phyloP scores from a whole-genome alignment of 768 basidiomycete species.

The Pleurotus tuoliensis region DNA sequence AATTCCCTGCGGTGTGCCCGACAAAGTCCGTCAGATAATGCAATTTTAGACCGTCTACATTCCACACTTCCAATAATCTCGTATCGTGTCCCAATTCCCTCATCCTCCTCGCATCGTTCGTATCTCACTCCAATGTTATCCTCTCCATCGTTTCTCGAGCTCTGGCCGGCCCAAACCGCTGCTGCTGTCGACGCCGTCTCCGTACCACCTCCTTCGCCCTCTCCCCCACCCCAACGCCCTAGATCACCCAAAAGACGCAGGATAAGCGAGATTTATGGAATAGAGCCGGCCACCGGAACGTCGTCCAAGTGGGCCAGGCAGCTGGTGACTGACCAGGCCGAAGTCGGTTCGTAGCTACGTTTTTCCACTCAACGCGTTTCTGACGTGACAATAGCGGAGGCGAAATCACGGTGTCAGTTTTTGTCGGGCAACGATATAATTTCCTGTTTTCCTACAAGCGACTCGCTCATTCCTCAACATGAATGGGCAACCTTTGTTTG shows the following conservation, averaged over 20 bases:
- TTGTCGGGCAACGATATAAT: conserved; percentile 65
- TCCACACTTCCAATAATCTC: conserved; percentile 13
- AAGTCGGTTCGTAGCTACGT: conserved; percentile 26
- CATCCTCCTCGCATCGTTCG: conserved; percentile 17
- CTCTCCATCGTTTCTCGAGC: conserved; percentile 26
- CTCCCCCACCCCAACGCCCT: conserved; percentile 12
- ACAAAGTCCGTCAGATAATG: conserved; percentile 23
- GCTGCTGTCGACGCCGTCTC: conserved; percentile 12
- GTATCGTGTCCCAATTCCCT: conserved; percentile 18
- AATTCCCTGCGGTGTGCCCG: conserved; percentile 11
- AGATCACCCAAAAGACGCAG: conserved; percentile 29
- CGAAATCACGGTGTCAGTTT: conserved; percentile 46
- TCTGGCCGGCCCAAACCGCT: conserved; percentile 44
- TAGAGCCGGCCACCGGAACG: conserved; percentile 13
- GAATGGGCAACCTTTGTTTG: conserved; percentile 78
- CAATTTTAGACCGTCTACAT: conserved; percentile 23
- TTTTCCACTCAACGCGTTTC: conserved; percentile 6
- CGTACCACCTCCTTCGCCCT: conserved; percentile 10
- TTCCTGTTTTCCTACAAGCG: conserved; percentile 69
- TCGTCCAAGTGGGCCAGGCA: conserved; percentile 32
- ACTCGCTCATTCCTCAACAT: conserved; percentile 63
- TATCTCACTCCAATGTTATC: conserved; percentile 29
- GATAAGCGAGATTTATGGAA: conserved; percentile 12
- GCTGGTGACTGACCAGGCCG: conserved; percentile 30
- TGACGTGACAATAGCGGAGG: conserved; percentile 27